Conservation (phyloP, 352 stramenopile genomes). For the Halophytophthora batemanensis region DNA sequence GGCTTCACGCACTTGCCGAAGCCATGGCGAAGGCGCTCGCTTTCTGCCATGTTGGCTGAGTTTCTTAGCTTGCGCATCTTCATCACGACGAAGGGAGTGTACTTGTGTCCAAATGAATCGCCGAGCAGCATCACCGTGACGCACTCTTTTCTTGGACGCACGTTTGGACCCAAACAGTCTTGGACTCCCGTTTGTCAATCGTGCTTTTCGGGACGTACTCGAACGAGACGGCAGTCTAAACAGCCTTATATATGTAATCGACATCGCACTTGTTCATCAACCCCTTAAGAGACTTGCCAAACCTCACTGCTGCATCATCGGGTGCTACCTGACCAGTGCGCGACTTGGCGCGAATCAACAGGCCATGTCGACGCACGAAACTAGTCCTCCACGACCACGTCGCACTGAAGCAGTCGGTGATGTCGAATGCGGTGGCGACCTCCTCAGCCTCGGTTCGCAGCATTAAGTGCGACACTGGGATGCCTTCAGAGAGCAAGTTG, state of each 20-base stretch:
- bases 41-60: conserved; percentile 1
- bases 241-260: conserved; percentile 20
- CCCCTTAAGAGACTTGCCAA: not conserved
- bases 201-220: conserved; percentile 32
- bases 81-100: conserved; percentile 16
- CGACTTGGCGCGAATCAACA: conserved; percentile 13
- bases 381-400: conserved; percentile 1
- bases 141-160: conserved; percentile 16
- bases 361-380: conserved; percentile 13
- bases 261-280: conserved; percentile 11
- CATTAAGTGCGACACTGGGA: conserved; percentile 24
- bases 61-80: conserved; percentile 7
- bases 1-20: conserved; percentile 24
- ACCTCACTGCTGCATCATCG: conserved; percentile 1
- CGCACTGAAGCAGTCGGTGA: conserved; percentile 7
- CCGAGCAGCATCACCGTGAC: conserved; percentile 24
- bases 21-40: conserved; percentile 12
- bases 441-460: conserved; percentile 15
- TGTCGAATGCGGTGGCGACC: conserved; percentile 2
- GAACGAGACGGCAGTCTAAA: conserved; percentile 27
- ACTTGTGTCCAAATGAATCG: conserved; percentile 14
- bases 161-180: conserved; percentile 25
- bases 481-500: conserved; percentile 12
- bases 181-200: conserved; percentile 12
- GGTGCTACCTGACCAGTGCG: conserved; percentile 9